Evolutionary conservation across 192 early-diverging fungal genomes (phyloP), one percentile per base, ranked within the genome.

Genomic region (Chytriomyces sp.): DNA sequence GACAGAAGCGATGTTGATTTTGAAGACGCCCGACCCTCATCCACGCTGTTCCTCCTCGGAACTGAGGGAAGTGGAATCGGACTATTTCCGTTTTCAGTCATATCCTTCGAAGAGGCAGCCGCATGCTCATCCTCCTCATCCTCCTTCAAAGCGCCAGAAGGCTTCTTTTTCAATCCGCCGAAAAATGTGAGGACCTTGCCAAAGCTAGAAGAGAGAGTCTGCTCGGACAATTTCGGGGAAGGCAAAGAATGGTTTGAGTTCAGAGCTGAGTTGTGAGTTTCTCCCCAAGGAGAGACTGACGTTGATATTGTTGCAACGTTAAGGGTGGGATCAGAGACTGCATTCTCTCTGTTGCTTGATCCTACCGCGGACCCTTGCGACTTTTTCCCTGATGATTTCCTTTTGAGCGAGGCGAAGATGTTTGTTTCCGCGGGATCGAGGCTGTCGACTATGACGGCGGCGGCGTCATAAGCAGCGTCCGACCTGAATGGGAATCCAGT

Each of bases 401-500:
- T 22, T 26, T 26, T 65, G 41, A 65, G 19, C 28, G 64, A 26
- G 28, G 40, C 10, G 28, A 41, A 52, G 2, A 52, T n/a, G 28
- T 26, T 52, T 5, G 64, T 28, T 52, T 31, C 28, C 8, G 40
- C 25, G 22, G 31, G 2, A 14, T 65, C 31, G 10, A 32, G 8
- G 10, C 52, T 12, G n/a, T n/a, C n/a, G n/a, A n/a, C n/a, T n/a
- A 14, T 26, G 3, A 31, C 28, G 38, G 33, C 7, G 3, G 22
- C 56, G 14, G 64, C 59, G 36, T 61, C 59, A 37, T 61, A 28
- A 26, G n/a, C 44, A 36, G 59, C 6, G 14, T 61, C 59, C 6
- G 31, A 14, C 10, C 25, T 26, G 44, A 68, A 76, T 2, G 66
- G 49, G 77, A 80, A 84, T 39, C 79, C 74, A 4, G 83, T 81